Percentiles rank a stretch among this genome's conserved stretches.
These are phyloP conservation scores for Pseudogymnoascus sp. DNA, from an alignment of 2,329 filamentous ascomycete species.

Conservation along the genomic window DNA sequence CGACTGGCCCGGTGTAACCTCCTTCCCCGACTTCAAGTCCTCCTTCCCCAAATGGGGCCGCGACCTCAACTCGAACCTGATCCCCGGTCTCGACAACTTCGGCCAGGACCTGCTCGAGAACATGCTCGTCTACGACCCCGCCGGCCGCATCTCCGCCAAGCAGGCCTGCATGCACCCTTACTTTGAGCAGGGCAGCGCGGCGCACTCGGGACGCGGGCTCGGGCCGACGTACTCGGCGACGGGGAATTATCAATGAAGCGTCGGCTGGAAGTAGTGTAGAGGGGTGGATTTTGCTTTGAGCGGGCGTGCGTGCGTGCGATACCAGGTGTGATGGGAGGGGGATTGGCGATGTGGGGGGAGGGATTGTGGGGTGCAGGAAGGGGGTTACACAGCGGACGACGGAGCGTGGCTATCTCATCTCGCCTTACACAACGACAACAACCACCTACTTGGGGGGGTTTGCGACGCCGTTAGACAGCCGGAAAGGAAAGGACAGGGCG, in stretches of 20 bases:
- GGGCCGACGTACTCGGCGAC: slow-evolving; percentile 23
- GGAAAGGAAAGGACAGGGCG: background rate
- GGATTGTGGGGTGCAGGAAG: background rate
- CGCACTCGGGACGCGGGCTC: slow-evolving; percentile 27
- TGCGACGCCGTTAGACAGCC: background rate
- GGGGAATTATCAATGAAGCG: slow-evolving; percentile 25
- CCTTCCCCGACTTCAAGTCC: slow-evolving; percentile 86
- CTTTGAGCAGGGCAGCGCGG: slow-evolving; percentile 43
- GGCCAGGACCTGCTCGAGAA: slow-evolving; percentile 59
- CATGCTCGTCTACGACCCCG: slow-evolving; percentile 81
- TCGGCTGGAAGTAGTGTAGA: background rate
- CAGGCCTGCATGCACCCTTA: slow-evolving; percentile 78
- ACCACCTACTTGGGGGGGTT: background rate
- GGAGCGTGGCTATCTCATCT: background rate
- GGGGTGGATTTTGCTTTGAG: background rate
- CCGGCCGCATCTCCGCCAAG: slow-evolving; percentile 80
- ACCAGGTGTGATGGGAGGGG: background rate
- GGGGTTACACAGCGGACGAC: background rate
- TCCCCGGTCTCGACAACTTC: slow-evolving; percentile 62
- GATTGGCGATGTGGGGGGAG: background rate
- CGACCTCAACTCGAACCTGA: slow-evolving; percentile 56
- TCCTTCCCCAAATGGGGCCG: slow-evolving; percentile 88
- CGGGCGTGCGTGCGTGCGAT: background rate
- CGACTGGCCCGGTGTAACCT: slow-evolving; percentile 85
- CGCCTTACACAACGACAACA: background rate